Conservation (phyloP, 768 basidiomycete genomes). For the button mushroom (Agaricus bisporus) region DNA sequence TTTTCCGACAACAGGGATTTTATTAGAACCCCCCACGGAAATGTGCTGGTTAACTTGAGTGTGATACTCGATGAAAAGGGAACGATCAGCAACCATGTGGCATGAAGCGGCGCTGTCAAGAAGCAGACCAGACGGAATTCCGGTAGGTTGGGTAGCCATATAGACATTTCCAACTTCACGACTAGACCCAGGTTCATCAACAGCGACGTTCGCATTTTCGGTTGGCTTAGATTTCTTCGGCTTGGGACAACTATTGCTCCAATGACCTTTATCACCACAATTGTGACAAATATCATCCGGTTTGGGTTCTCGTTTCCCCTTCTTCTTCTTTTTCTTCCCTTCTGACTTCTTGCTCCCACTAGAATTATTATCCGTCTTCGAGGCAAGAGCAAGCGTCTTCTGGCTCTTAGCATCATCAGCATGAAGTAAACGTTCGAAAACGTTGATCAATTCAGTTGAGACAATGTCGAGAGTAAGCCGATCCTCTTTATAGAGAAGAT, state of each 20-base stretch:
- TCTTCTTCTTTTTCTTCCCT: background rate
- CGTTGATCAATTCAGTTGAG: slow-evolving; percentile 9
- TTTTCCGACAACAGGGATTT: slow-evolving; percentile 12
- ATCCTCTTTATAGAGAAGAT: background rate
- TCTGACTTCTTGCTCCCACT: too few species aligned
- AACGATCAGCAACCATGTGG: slow-evolving; percentile 13
- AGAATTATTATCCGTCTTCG: too few species aligned
- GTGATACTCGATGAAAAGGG: slow-evolving; percentile 8
- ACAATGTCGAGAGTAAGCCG: background rate
- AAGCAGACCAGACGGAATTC: background rate
- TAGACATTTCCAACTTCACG: slow-evolving; percentile 2
- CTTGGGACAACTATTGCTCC: background rate
- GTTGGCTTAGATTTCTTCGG: background rate
- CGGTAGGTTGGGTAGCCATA: background rate
- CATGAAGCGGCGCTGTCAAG: slow-evolving; percentile 13
- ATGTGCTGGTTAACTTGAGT: background rate
- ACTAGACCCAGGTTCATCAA: too few species aligned
- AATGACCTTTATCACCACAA: slow-evolving; percentile 10
- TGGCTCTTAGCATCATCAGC: background rate
- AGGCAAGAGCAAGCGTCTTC: too few species aligned
- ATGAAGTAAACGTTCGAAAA: slow-evolving; percentile 19
- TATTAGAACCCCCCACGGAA: slow-evolving; percentile 13
- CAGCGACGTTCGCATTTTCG: slow-evolving; percentile 12
- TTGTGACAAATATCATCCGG: slow-evolving; percentile 12
- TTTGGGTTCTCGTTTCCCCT: slow-evolving; percentile 6